These are phyloP conservation scores for Alternaria alternata DNA, from an alignment of 2,329 filamentous ascomycete genomes.

Conservation along the genomic window DNA sequence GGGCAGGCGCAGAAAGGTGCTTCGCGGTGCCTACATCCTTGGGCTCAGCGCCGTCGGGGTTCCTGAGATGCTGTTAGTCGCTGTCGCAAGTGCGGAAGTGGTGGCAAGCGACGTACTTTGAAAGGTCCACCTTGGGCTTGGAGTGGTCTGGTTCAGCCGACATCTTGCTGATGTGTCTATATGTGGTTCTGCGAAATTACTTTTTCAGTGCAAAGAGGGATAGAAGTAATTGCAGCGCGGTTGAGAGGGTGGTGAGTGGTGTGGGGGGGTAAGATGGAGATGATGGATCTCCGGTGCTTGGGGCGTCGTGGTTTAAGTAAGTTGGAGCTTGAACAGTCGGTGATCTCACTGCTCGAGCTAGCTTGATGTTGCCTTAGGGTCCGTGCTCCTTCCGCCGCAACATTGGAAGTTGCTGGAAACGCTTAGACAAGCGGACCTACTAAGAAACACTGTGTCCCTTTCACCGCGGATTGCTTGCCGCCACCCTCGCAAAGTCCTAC, in stretches of 20 bases:
- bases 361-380: slow-evolving; percentile 37
- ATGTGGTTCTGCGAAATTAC: slow-evolving; percentile 26
- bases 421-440: slow-evolving; percentile 20
- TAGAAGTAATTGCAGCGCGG: slow-evolving; percentile 26
- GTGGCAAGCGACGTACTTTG: slow-evolving; percentile 52
- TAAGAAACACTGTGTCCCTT: slow-evolving; percentile 32
- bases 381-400: slow-evolving; percentile 35
- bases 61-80: slow-evolving; percentile 67
- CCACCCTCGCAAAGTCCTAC: slow-evolving; percentile 5
- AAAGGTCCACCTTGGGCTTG: slow-evolving; percentile 59
- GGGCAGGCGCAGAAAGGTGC: slow-evolving; percentile 18
- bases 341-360: slow-evolving; percentile 39
- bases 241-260: slow-evolving; percentile 24
- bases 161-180: slow-evolving; percentile 49
- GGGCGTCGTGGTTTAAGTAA: slow-evolving; percentile 48
- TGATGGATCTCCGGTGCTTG: slow-evolving; percentile 25
- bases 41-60: slow-evolving; percentile 86
- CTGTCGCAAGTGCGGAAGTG: slow-evolving; percentile 15
- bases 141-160: slow-evolving; percentile 60
- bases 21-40: slow-evolving; percentile 69
- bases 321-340: slow-evolving; percentile 36
- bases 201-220: slow-evolving; percentile 15
- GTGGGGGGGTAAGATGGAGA: slow-evolving; percentile 41
- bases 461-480: slow-evolving; percentile 3
- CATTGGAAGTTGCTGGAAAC: slow-evolving; percentile 41